Percentiles rank a stretch among this genome's conserved stretches.
Evolutionary conservation across 495 filamentous ascomycete species (phyloP).

Genomic region (Xylaria scruposa): DNA sequence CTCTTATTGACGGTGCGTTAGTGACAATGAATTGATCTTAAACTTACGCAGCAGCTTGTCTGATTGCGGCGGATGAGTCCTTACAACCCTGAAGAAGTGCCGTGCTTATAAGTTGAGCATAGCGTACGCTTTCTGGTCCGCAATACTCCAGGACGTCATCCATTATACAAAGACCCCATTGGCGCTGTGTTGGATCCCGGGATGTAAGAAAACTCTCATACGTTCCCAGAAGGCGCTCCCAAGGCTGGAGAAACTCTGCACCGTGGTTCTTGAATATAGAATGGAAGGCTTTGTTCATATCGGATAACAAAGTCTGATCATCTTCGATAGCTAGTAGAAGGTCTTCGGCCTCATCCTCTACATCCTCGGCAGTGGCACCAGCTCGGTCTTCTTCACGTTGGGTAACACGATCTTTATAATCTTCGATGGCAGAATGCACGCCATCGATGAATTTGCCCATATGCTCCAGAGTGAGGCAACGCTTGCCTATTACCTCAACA

Average conservation of each 20-base stretch:
- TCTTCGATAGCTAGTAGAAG: constrained; percentile 92
- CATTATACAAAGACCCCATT: constrained; percentile 98
- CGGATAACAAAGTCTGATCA: constrained; percentile 93
- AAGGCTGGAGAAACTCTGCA: constrained; percentile 79
- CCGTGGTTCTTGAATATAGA: constrained; percentile 98
- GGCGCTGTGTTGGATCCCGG: constrained; percentile 86
- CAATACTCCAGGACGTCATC: constrained; percentile 99
- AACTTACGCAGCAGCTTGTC: constrained; percentile 81
- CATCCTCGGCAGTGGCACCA: constrained; percentile 75
- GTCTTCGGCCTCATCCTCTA: constrained; percentile 81
- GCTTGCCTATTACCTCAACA: constrained; percentile 88
- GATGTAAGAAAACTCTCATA: constrained; percentile 88
- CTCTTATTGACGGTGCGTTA: neutral
- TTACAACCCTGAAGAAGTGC: constrained; percentile 82
- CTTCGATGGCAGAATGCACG: constrained; percentile 81
- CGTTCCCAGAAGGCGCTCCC: constrained; percentile 81
- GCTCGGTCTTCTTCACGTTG: constrained; percentile 78
- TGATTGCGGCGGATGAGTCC: constrained; percentile 86
- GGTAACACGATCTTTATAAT: constrained; percentile 86
- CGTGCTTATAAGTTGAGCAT: constrained; percentile 81
- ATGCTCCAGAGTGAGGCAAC: constrained; percentile 75
- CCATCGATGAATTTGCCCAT: constrained; percentile 88
- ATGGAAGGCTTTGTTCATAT: constrained; percentile 99
- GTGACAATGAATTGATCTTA: neutral
- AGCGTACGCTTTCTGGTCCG: constrained; percentile 80